Base-by-base conservation (phyloP, 495 filamentous ascomycete genomes). In the Penicillium steckii region DNA sequence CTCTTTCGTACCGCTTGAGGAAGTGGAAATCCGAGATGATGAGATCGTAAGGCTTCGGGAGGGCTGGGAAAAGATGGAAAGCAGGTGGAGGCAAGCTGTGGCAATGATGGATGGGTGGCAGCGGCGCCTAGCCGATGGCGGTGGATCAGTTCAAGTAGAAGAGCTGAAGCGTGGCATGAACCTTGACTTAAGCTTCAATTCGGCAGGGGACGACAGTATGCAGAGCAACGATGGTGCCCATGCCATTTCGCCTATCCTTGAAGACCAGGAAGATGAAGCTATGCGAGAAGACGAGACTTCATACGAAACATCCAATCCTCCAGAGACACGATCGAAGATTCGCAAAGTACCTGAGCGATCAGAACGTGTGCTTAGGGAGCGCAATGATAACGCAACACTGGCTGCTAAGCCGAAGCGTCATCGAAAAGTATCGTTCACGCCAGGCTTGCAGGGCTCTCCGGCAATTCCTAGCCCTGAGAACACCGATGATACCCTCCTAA, bases 1-100 rank as follows among this genome's bases (percentile, higher is more conserved):
- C 4, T 93, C 89, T 8, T 98, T 97, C 68, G 94, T 97, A 25
- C 89, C 94, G 0, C 78, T 98, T n/a, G 95, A 97, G 63, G 86
- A 97, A 66, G 89, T 97, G 6, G 89, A 91, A 52, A 74, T 92
- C 15, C 82, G 93, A 24, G 93, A 98, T 52, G 88, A 95, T 37
- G 92, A 96, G 60, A 97, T 98, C 51, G 76, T 80, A 18, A 75
- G 87, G 53, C 72, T 97, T 10, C 84, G 88, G 23, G 82, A 87
- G 49, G 89, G 90, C 19, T 95, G 91, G 84, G 89, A 92, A 66
- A 90, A 85, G 66, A 91, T 97, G 87, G 91, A 96, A 68, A 78
- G 75, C 13, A 75, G 93, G 33, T 97, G 94, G 93, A 83, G 82
- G 60, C 93, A 97, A 55, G 88, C 93, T 1, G 82, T 97, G 2